These are phyloP conservation scores for Metschnikowia amazonensis DNA, from an alignment of 805 yeast genomes.

Conservation along the genomic window DNA sequence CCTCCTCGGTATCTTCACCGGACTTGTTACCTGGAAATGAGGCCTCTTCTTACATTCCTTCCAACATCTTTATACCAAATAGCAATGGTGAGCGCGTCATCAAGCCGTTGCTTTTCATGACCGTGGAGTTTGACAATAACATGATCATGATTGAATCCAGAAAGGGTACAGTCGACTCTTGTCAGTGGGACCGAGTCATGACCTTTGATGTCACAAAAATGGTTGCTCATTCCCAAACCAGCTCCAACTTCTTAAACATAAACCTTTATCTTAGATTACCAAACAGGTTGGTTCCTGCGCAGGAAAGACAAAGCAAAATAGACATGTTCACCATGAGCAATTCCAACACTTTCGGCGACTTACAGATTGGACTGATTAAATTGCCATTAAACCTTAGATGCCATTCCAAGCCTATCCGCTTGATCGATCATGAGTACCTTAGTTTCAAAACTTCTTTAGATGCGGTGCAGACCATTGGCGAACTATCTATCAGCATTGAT, in stretches of 20 bases:
- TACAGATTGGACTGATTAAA: slow-evolving; percentile 69
- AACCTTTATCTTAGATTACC: slow-evolving; percentile 81
- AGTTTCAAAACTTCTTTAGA: slow-evolving; percentile 42
- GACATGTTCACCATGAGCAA: slow-evolving; percentile 34
- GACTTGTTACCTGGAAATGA: slow-evolving; percentile 29
- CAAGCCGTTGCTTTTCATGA: slow-evolving; percentile 73
- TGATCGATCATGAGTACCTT: slow-evolving; percentile 57
- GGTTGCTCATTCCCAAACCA: slow-evolving; percentile 29
- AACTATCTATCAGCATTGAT: slow-evolving; percentile 60
- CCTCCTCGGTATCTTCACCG: slow-evolving; percentile 12
- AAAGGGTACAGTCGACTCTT: slow-evolving; percentile 71
- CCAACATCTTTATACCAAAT: slow-evolving; percentile 49
- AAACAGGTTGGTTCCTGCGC: slow-evolving; percentile 49
- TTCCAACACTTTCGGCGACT: slow-evolving; percentile 52
- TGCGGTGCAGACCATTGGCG: slow-evolving; percentile 41
- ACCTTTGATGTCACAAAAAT: slow-evolving; percentile 74
- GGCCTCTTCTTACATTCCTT: slow-evolving; percentile 45
- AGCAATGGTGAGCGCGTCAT: slow-evolving; percentile 41
- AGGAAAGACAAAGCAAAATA: slow-evolving; percentile 26
- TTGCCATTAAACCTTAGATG: slow-evolving; percentile 55
- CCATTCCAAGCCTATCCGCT: slow-evolving; percentile 48
- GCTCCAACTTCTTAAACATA: slow-evolving; percentile 57
- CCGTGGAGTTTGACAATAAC: slow-evolving; percentile 92
- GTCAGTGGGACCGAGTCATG: slow-evolving; percentile 85
- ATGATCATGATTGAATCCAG: slow-evolving; percentile 85